These are phyloP conservation scores for Claviceps maximensis DNA, from an alignment of 2,329 filamentous ascomycete genomes.

Conservation along the genomic window DNA sequence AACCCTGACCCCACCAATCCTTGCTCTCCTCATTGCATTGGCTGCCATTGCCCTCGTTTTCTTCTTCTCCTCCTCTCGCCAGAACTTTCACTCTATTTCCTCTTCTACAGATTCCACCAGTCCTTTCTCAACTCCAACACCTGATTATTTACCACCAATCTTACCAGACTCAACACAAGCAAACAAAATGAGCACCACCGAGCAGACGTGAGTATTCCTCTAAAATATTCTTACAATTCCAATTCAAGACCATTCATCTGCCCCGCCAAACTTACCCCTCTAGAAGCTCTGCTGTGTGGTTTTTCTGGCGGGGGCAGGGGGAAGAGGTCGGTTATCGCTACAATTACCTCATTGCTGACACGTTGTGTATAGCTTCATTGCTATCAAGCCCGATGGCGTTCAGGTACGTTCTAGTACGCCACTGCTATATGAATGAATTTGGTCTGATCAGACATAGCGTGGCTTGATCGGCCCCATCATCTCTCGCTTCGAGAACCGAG, in stretches of 20 bases:
- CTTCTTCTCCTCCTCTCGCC: conserved; percentile 8
- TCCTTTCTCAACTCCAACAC: conserved; percentile 12
- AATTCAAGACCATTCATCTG: conserved; percentile 7
- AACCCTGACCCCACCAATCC: conserved; percentile 32
- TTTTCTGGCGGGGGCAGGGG: background rate
- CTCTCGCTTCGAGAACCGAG: conserved; percentile 93
- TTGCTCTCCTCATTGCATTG: conserved; percentile 25
- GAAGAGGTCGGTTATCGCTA: background rate
- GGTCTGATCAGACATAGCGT: conserved; percentile 44
- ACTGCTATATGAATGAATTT: background rate
- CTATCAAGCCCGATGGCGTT: conserved; percentile 99
- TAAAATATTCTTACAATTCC: background rate
- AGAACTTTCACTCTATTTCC: conserved; percentile 11
- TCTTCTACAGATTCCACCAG: conserved; percentile 17
- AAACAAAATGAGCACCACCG: conserved; percentile 54
- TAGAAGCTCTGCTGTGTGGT: conserved; percentile 2
- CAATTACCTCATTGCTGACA: conserved; percentile 12
- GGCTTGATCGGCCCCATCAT: conserved; percentile 97
- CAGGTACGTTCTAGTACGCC: conserved; percentile 51
- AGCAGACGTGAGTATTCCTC: conserved; percentile 63
- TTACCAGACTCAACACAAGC: conserved; percentile 15
- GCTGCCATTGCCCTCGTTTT: conserved; percentile 20
- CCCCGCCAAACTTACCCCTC: conserved; percentile 21
- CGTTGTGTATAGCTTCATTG: conserved; percentile 70
- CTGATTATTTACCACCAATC: conserved; percentile 15